Base-by-base conservation (phyloP, 345 rosid genomes). In the Brassica rapa region DNA sequence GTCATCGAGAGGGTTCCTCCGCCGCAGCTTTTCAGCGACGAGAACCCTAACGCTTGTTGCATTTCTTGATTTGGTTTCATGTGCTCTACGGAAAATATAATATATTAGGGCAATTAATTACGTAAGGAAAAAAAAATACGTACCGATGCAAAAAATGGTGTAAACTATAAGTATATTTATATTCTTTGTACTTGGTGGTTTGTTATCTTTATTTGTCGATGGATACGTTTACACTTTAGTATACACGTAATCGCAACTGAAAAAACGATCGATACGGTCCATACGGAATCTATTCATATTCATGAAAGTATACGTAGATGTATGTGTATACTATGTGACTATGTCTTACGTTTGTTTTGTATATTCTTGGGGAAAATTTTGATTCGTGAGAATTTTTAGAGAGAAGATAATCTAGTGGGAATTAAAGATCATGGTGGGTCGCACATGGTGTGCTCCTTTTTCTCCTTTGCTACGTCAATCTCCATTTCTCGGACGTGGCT, bases 11-110 rank as follows among this genome's bases (percentile, higher is more conserved):
- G 83, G 70, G 87, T 90, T 76, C 96, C 93, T 21, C 88, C 98
- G 10, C 94, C 98, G 63, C 98, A 91, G 83, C 88, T 93, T 64
- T 95, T 93, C 80, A 95, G 99, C 43, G 99, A 95, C 61, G 99
- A 95, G 84, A 95, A 95, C 76, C 99, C 98, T 14, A 91, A 95
- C 68, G 99, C 99, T 4, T 95, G 99, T 68, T 85, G 86, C 84
- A 88, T 95, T 75, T 84, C 90, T 55, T 95, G 79, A 86, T 71
- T 32, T 66, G 19, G 3, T 55, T 37, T 64, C 62, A 3, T 60
- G 7, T 61, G 15, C 8, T 35, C 16, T 8, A 6, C n/a, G 61
- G 9, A 61, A 59, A 8, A 23, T 19, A 23, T 60, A 25, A 35
- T 33, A 46, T 49, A 49, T 61, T 78, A 78, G 81, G 55, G 53